Percentiles rank a stretch among this genome's conserved stretches.
phyloP scores from a whole-genome alignment of 2,329 filamentous ascomycete species.

The Calonectria naviculata region DNA sequence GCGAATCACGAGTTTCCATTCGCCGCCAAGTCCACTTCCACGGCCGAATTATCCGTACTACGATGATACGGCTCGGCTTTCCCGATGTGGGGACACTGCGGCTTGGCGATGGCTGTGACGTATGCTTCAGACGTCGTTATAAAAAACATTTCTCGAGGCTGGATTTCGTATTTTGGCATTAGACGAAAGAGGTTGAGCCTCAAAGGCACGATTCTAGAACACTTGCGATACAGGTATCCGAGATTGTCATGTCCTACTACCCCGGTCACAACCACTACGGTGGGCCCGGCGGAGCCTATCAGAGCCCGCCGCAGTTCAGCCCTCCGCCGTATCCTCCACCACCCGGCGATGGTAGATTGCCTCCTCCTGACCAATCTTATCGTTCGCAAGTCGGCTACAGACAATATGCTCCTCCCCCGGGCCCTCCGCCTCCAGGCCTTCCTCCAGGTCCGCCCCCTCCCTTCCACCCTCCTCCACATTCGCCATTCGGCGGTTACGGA shows the following conservation, averaged over 20 bases:
- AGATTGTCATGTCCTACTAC: slow-evolving; percentile 49
- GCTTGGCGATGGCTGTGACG: not conserved
- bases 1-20: too few species aligned
- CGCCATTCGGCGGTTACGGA: slow-evolving; percentile 30
- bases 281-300: slow-evolving; percentile 16
- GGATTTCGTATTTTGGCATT: not conserved
- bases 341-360: not conserved
- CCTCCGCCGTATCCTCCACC: not conserved
- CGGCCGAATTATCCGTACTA: slow-evolving; percentile 4
- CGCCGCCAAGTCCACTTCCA: not conserved
- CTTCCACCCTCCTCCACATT: slow-evolving; percentile 27
- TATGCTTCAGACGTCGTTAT: not conserved
- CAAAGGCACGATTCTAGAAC: not conserved
- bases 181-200: not conserved
- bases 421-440: slow-evolving; percentile 32
- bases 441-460: slow-evolving; percentile 38
- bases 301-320: too few species aligned
- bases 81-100: not conserved
- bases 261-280: slow-evolving; percentile 54
- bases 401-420: slow-evolving; percentile 37
- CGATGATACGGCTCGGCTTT: not conserved
- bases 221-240: not conserved
- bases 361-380: slow-evolving; percentile 3
- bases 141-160: not conserved
- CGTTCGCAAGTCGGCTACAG: slow-evolving; percentile 33